phyloP scores from a whole-genome alignment of 805 yeast genomes.

The Kuraishia hungarica region DNA sequence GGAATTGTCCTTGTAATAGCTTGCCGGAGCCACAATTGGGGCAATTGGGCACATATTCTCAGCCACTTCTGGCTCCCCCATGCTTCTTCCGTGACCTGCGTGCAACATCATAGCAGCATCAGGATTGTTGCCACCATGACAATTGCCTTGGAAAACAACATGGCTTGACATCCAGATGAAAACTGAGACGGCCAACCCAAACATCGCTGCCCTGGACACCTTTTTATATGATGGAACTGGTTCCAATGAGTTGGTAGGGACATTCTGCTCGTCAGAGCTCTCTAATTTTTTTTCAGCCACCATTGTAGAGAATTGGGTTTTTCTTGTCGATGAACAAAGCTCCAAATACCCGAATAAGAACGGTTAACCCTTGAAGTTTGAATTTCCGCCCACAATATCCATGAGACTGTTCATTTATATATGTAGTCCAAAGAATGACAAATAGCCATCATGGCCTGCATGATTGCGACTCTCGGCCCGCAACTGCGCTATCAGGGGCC shows the following conservation, averaged over 20 bases:
- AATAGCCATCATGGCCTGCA: neutral
- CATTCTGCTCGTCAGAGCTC: neutral
- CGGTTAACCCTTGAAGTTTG: too few species aligned
- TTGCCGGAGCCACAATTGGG: conserved; percentile 12
- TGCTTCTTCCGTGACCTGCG: neutral
- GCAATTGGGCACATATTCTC: conserved; percentile 13
- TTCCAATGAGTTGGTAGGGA: neutral
- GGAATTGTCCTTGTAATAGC: conserved; percentile 22
- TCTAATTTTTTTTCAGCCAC: neutral
- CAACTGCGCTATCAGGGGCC: neutral
- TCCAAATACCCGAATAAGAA: too few species aligned
- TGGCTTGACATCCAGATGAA: neutral
- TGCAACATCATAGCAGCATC: neutral
- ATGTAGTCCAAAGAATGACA: neutral
- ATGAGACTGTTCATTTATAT: too few species aligned
- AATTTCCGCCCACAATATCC: too few species aligned
- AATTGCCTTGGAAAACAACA: neutral
- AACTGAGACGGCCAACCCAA: neutral
- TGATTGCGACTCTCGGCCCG: neutral
- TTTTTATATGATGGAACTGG: neutral
- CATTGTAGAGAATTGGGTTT: neutral
- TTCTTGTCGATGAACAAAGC: neutral
- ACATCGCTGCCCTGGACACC: neutral
- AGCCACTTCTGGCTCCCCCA: neutral
- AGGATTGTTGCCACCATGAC: neutral